Conservation (phyloP, 2,329 filamentous ascomycete species). For the Thelonectria olida region DNA sequence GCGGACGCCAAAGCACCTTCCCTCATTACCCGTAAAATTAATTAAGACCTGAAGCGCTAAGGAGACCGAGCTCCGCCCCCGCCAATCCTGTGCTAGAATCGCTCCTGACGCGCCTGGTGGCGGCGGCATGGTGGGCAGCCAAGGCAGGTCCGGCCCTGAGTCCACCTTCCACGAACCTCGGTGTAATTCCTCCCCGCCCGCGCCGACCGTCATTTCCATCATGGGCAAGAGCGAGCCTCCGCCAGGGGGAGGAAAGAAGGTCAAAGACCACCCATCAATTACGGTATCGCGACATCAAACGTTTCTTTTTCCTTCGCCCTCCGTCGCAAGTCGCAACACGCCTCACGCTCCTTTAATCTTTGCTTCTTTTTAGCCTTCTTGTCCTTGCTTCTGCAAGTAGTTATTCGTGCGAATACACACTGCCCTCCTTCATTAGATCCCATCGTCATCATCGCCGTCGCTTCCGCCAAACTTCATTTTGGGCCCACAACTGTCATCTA, state of each 20-base stretch:
- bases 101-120: background rate
- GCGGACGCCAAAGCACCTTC: background rate
- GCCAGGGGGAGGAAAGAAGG: no score
- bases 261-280: no score
- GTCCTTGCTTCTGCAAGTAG: background rate
- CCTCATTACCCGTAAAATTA: slow-evolving; percentile 6
- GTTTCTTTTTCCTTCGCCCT: background rate
- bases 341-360: background rate
- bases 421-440: no score
- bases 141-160: no score
- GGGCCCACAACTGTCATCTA: background rate
- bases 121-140: background rate
- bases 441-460: background rate
- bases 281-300: background rate
- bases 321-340: background rate
- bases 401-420: background rate
- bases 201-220: background rate
- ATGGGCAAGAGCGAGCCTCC: background rate
- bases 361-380: background rate
- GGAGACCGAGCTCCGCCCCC: background rate
- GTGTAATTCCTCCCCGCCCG: background rate
- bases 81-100: background rate
- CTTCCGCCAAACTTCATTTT: background rate
- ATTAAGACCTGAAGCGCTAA: slow-evolving; percentile 6
- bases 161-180: background rate